Conservation (phyloP, 2,329 filamentous ascomycete genomes). For the Botrytis byssoidea region DNA sequence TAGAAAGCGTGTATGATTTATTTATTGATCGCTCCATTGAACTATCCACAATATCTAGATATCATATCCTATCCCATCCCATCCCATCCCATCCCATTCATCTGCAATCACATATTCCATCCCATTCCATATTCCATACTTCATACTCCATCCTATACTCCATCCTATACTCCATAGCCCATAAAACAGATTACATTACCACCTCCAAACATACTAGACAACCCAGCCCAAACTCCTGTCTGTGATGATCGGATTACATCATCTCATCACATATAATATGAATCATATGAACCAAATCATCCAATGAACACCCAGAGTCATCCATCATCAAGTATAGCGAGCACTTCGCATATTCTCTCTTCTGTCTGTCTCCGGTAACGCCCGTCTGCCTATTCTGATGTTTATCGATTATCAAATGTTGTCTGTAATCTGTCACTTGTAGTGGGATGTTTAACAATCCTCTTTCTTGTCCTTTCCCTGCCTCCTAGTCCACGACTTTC, state of each 20-base stretch:
- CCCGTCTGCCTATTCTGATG: neutral
- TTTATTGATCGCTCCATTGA: neutral
- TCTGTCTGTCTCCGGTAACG: constrained; percentile 21
- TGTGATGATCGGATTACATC: neutral
- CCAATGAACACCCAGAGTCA: neutral
- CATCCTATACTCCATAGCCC: neutral
- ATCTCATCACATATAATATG: neutral
- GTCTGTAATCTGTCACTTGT: constrained; percentile 13
- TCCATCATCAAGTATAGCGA: constrained; percentile 30
- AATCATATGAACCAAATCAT: neutral
- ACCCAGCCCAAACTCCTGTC: neutral
- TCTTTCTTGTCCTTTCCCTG: neutral
- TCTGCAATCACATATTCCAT: neutral
- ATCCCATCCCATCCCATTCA: neutral
- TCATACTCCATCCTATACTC: neutral
- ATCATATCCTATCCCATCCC: neutral
- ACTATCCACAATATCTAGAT: neutral
- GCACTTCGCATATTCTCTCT: constrained; percentile 38
- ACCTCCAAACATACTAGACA: neutral
- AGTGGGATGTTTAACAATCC: constrained; percentile 2
- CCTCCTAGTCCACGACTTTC: neutral
- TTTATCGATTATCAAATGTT: constrained; percentile 25
- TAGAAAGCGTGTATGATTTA: neutral
- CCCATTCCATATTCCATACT: neutral
- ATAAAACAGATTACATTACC: neutral